Base-by-base conservation (phyloP, 2,329 filamentous ascomycete genomes). In the Aspergillus hiratsukae region DNA sequence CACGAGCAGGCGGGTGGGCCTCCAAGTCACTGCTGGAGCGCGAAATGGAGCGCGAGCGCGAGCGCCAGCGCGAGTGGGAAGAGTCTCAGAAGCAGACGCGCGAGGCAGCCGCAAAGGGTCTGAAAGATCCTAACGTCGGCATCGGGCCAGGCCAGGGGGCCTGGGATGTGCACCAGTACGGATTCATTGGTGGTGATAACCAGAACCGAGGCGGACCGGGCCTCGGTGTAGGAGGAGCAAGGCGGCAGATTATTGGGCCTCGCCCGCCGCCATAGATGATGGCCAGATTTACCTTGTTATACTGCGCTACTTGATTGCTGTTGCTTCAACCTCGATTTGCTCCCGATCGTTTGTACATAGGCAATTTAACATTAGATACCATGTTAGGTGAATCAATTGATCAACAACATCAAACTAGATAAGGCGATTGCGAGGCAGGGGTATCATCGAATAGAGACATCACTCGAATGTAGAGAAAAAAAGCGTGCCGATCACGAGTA, bases 121-220 rank as follows among this genome's bases (percentile, higher is more conserved):
- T 58, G 2, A 62, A 63, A 11, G 73, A 75, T 54, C 70, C 76
- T 7, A 77, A 77, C 0, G 71, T 76, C 4, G 78, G 79, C 3
- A 74, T 76, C 14, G 81, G 79, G 0, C 81, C 77, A 1, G 75
- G 77, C 14, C 71, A 78, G 58, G 68, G 71, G 75, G 72, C 72
- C 28, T 87, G 84, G 84, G 82, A 86, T 66, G 81, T 86, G 8
- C 82, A 86, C 66, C 84, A 87, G 69, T 87, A 87, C 70, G 84
- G 84, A 0, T 87, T 79, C 62, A 76, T 83, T 64, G 84, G 84
- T 4, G 84, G 84, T 2, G 84, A 87, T 64, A 83, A 75, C 59
- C 83, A 85, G 74, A 86, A 85, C 63, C 77, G 77, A 57, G 76
- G 76, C 23, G 81, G 80, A 4, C 69, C 72, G 41, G 76, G 78